These are phyloP conservation scores for Blastobotrys elegans DNA, from an alignment of 1,139 yeast genomes.

Conservation along the genomic window DNA sequence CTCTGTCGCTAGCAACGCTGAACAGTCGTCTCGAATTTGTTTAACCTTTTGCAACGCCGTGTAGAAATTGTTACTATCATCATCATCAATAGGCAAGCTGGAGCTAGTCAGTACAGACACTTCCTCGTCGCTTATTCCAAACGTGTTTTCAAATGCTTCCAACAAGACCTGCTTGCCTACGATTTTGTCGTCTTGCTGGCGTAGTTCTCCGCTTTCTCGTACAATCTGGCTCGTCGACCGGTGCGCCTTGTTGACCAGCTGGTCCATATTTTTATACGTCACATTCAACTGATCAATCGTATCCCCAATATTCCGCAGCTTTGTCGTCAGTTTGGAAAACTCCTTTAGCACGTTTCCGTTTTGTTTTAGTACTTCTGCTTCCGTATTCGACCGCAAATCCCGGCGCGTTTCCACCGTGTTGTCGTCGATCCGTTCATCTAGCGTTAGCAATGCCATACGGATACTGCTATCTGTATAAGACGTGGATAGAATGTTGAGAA, in stretches of 20 bases:
- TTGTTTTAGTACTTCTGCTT: conserved; percentile 61
- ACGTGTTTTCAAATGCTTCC: conserved; percentile 54
- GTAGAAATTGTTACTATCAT: conserved; percentile 47
- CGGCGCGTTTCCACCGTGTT: conserved; percentile 41
- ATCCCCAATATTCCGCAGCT: conserved; percentile 42
- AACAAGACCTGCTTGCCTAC: conserved; percentile 52
- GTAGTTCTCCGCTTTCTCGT: conserved; percentile 40
- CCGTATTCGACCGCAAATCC: conserved; percentile 62
- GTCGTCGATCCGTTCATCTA: conserved; percentile 28
- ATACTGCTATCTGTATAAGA: conserved; percentile 36
- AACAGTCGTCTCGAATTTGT: conserved; percentile 60
- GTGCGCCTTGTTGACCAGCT: conserved; percentile 25
- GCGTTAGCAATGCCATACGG: conserved; percentile 32
- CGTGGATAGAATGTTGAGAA: conserved; percentile 32
- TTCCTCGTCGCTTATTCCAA: conserved; percentile 69
- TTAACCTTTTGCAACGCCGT: conserved; percentile 56
- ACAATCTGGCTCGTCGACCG: conserved; percentile 32
- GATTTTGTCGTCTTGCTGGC: conserved; percentile 41
- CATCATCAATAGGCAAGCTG: conserved; percentile 27
- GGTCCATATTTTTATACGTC: conserved; percentile 29
- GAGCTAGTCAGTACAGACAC: conserved; percentile 35
- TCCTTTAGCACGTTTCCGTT: conserved; percentile 57
- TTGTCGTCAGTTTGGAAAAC: conserved; percentile 45
- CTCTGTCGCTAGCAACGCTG: conserved; percentile 59
- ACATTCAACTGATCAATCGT: conserved; percentile 37